Evolutionary conservation across 2,329 filamentous ascomycete genomes (phyloP).

Genomic region (Colletotrichum magnum): DNA sequence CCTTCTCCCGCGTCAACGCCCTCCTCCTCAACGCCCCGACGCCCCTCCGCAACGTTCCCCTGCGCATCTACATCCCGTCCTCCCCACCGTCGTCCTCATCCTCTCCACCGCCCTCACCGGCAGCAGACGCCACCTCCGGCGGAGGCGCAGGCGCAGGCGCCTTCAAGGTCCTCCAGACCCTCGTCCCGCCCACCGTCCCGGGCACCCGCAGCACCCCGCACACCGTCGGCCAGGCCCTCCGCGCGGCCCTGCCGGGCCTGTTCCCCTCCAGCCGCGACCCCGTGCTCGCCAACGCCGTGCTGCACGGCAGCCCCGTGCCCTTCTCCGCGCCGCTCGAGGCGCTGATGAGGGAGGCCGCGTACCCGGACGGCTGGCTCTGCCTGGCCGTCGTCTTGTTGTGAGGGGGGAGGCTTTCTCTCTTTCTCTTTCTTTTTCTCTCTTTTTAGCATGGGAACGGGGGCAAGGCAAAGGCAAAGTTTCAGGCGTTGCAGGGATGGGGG

Average conservation of each 20-base stretch:
- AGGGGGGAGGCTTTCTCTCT: not conserved
- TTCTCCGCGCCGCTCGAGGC: constrained; percentile 86
- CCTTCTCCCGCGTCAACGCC: constrained; percentile 81
- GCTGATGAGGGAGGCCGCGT: constrained; percentile 84
- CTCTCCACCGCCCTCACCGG: not conserved
- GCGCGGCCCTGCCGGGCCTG: constrained; percentile 80
- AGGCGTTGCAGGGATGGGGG: not conserved
- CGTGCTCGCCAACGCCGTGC: constrained; percentile 84
- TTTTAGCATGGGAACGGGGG: no score
- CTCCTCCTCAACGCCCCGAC: constrained; percentile 83
- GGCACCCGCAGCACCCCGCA: constrained; percentile 58
- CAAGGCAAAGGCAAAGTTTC: not conserved
- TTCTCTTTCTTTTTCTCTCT: not conserved
- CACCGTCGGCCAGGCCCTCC: constrained; percentile 81
- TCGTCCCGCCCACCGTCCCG: constrained; percentile 68
- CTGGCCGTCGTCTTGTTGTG: constrained; percentile 81
- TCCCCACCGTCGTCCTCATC: constrained; percentile 57
- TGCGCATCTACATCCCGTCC: constrained; percentile 87
- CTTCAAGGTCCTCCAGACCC: constrained; percentile 82
- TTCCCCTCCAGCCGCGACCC: constrained; percentile 91
- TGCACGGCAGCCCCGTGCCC: constrained; percentile 89
- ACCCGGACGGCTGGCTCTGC: constrained; percentile 93
- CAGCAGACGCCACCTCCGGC: constrained; percentile 46
- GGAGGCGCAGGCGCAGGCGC: constrained; percentile 51
- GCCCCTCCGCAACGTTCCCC: constrained; percentile 84